Evolutionary conservation across 192 early-diverging fungal species (phyloP).

Genomic region (Podila horticola): DNA sequence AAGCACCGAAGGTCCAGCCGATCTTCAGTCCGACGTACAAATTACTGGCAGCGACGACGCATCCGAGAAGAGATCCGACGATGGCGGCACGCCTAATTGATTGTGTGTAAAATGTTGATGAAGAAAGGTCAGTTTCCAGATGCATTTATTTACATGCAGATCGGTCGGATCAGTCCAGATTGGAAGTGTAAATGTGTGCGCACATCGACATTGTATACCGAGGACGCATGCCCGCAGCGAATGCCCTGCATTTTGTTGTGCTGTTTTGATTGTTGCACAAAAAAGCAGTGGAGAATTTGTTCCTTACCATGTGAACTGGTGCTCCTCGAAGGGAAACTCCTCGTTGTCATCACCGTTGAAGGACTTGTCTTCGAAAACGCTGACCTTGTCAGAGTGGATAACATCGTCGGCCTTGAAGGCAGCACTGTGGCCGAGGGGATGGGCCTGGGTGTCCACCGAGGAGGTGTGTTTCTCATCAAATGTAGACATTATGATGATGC

Average conservation of each 20-base stretch:
- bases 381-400: constrained; percentile 23
- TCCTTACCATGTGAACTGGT: constrained; percentile 40
- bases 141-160: too few relatives aligned
- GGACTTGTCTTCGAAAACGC: constrained; percentile 12
- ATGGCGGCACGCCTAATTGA: constrained; percentile 61
- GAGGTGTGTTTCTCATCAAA: constrained; percentile 8
- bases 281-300: background rate
- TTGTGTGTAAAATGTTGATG: background rate
- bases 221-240: too few relatives aligned
- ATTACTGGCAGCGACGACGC: constrained; percentile 73
- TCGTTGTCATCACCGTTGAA: constrained; percentile 3
- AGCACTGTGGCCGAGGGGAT: constrained; percentile 11
- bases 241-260: too few relatives aligned
- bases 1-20: constrained; percentile 66
- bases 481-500: constrained; percentile 1
- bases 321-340: constrained; percentile 36
- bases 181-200: too few relatives aligned
- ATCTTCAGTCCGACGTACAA: constrained; percentile 75
- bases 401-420: constrained; percentile 28
- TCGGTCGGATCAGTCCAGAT: too few relatives aligned
- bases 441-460: background rate
- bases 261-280: too few relatives aligned
- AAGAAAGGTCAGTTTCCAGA: background rate
- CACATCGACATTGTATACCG: too few relatives aligned
- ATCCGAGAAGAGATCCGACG: constrained; percentile 70